Percentiles rank a stretch among this genome's conserved stretches.
These are phyloP conservation scores for Vanderwaltozyma yarrowii DNA, from an alignment of 805 yeast species.

Conservation along the genomic window DNA sequence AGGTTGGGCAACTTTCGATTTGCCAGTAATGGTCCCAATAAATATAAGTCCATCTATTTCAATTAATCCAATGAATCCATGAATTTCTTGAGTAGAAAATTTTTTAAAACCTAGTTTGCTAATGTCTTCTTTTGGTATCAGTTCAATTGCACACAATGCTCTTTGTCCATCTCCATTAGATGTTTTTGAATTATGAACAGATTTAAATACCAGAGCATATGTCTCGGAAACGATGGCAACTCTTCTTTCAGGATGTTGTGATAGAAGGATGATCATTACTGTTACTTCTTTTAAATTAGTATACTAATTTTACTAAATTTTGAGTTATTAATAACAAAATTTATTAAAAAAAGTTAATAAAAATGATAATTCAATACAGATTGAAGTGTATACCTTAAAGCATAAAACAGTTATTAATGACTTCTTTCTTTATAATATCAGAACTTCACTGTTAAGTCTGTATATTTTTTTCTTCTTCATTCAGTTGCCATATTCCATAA, in stretches of 20 bases:
- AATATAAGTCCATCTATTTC: conserved; percentile 57
- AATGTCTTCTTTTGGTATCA: conserved; percentile 33
- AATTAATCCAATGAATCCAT: conserved; percentile 76
- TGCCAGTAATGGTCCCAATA: conserved; percentile 70
- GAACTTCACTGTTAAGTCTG: too few species aligned
- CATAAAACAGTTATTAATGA: too few species aligned
- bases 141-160: conserved; percentile 39
- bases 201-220: conserved; percentile 39
- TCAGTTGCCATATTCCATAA: too few species aligned
- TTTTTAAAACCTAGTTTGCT: conserved; percentile 32
- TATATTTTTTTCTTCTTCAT: too few species aligned
- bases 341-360: too few species aligned
- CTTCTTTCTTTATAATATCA: too few species aligned
- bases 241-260: conserved; percentile 23
- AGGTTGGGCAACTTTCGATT: conserved; percentile 72
- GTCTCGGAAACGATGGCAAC: conserved; percentile 28
- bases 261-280: conserved; percentile 20
- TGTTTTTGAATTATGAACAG: conserved; percentile 17
- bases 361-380: too few species aligned
- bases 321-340: too few species aligned
- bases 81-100: conserved; percentile 36
- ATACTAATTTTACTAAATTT: too few species aligned
- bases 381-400: too few species aligned
- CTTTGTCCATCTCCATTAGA: conserved; percentile 21
- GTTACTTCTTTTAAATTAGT: too few species aligned